Base-by-base conservation (phyloP, 805 yeast species). In the Hanseniaspora clermontiae region DNA sequence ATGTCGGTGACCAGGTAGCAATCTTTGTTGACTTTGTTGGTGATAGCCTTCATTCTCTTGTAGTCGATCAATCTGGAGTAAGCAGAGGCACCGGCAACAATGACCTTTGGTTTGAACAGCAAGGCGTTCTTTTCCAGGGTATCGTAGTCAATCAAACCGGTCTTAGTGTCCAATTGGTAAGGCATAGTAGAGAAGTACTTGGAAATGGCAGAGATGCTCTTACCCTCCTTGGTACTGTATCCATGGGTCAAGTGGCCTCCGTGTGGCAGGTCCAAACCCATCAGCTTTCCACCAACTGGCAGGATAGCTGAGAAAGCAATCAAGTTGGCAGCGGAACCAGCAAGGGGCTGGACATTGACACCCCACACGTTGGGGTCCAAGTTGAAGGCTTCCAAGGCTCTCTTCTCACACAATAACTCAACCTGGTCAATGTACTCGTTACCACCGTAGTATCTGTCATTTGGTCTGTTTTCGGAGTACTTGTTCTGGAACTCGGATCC, bases 221-320 rank as follows among this genome's bases (percentile, higher is more conserved):
- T 84, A 15, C 71, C 72, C 60, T 86, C 45, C 17, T 74, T 60
- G 84, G 82, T 55, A 96, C 87, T 75, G 74, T 91, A 91, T 64
- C 98, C 98, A 69, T 91, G 98, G 45, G 95, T 86, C 69, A 91
- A 79, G 71, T 91, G 98, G 62, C 98, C 98, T 65, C 98, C 98
- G 66, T 91, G 97, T 59, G 98, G 97, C 68, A 91, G 79, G 70
- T 91, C 97, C 61, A 91, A 79, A 65, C 98, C 98, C 98, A 91
- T 91, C 62, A 91, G 72, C 70, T 97, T 81, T 66, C 89, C 97
- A 62, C 89, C 93, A 51, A 85, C 88, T 64, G 85, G 84, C 79
- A 91, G 72, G 50, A 91, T 72, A 34, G 97, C 95, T 57, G 89
- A 86, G 72, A 91, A 91, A 37, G 89, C 89, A 65, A 91, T 87